Evolutionary conservation across 2,329 filamentous ascomycete genomes (phyloP), one percentile per base, ranked within the genome.

Genomic region (Lecanicillium sp.): DNA sequence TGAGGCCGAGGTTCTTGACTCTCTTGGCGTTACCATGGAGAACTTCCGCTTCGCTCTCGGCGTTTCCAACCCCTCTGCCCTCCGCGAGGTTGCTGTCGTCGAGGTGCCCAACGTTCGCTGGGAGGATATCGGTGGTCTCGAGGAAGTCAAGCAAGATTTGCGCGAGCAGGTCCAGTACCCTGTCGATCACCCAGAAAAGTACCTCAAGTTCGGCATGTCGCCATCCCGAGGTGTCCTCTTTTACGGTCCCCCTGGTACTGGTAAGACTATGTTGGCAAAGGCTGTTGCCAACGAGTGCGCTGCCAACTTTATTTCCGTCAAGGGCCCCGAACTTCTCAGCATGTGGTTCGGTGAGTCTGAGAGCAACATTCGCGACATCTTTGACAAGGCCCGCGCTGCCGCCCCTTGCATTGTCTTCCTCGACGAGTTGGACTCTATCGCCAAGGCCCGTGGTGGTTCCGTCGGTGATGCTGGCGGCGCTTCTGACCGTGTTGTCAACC

Each of bases 281-380:
- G 92, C 92, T 53, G 92, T 98, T 51, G 92, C 92, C 68, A 98
- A 96, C 68, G 92, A 98, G 73, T 96, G 89, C 60, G 85, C 92
- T 45, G 92, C 92, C 75, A 98, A 98, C 74, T 98, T 98, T 71
- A 96, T 98, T 61, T 98, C 92, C 29, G 83, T 98, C 66, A 98
- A 98, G 80, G 92, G 92, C 45, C 94, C 92, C 42, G 92, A 98
- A 65, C 75, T 98, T 56, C 79, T 98, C 54, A 95, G 88, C 64
- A 98, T 98, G 92, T 98, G 92, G 92, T 98, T 98, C 59, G 92
- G 92, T 81, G 92, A 98, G 71, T 98, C 92, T 39, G 94, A 98
- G 71, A 95, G 87, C 79, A 98, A 98, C 70, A 96, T 98, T 50
- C 86, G 92, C 60, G 92, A 98, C 63, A 98, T 98, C 56, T 98